Percentiles rank a stretch among this genome's conserved stretches.
phyloP scores from a whole-genome alignment of 495 filamentous ascomycete species.

The Tuber melanosporum region DNA sequence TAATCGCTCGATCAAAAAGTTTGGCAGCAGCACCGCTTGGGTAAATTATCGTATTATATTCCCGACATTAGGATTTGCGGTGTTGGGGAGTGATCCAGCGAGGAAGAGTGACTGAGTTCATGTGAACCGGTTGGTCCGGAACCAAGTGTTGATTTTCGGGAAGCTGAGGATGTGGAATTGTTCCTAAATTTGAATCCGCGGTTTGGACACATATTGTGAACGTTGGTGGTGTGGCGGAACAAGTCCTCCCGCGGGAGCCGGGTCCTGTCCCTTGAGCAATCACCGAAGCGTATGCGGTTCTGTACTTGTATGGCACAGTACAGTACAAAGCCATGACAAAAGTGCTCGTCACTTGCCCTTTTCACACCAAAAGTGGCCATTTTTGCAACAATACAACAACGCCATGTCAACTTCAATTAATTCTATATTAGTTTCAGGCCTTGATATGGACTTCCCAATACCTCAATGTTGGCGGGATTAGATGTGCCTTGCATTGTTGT shows the following conservation, averaged over 20 bases:
- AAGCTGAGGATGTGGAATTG: neutral
- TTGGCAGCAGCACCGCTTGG: slow-evolving; percentile 30
- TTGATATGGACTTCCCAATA: too few relatives aligned
- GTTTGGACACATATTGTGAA: slow-evolving; percentile 12
- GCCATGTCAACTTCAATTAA: too few relatives aligned
- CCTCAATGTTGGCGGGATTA: too few relatives aligned
- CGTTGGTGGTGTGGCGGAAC: neutral
- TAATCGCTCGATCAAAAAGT: slow-evolving; percentile 1
- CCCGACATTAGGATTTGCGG: slow-evolving; percentile 35
- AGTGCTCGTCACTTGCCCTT: too few relatives aligned
- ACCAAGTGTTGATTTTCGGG: neutral
- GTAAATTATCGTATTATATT: slow-evolving; percentile 22
- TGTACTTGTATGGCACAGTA: too few relatives aligned
- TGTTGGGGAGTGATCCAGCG: slow-evolving; percentile 30
- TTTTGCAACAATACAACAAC: too few relatives aligned
- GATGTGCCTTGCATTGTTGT: too few relatives aligned
- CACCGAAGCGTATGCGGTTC: neutral
- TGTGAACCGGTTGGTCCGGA: neutral
- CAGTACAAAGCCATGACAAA: too few relatives aligned
- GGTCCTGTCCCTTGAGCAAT: neutral
- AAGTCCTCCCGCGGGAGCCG: neutral
- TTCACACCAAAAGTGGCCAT: too few relatives aligned
- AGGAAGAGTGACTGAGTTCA: slow-evolving; percentile 21
- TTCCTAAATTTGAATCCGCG: slow-evolving; percentile 9
- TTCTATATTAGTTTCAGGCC: too few relatives aligned